A percentile compares a stretch with the other conserved stretches of the same genome.
These are phyloP conservation scores for Fusarium keratoplasticum DNA, from an alignment of 2,329 filamentous ascomycete species.

Conservation along the genomic window DNA sequence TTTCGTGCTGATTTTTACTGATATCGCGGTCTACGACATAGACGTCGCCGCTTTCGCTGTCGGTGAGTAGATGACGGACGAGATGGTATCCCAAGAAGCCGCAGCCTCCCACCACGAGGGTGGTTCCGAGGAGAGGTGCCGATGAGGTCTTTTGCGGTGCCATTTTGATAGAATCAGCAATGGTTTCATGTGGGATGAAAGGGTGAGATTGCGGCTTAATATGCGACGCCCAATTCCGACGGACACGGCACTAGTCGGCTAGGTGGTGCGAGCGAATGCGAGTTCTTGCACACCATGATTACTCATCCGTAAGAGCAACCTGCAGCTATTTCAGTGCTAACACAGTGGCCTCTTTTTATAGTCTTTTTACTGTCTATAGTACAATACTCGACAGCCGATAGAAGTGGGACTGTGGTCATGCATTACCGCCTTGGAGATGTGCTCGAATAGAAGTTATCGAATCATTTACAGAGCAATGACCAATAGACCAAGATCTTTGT, in stretches of 20 bases:
- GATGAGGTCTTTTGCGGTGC: background rate
- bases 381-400: no score
- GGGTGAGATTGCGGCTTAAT: background rate
- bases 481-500: no score
- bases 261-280: background rate
- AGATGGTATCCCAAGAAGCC: constrained; percentile 50
- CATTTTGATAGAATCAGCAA: background rate
- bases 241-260: background rate
- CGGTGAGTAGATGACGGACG: constrained; percentile 42
- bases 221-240: background rate
- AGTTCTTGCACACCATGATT: background rate
- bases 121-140: background rate
- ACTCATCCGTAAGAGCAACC: background rate
- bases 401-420: no score
- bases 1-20: constrained; percentile 37
- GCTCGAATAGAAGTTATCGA: no score
- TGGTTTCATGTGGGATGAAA: background rate
- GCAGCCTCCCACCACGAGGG: constrained; percentile 47
- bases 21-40: constrained; percentile 46
- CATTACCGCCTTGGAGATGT: no score
- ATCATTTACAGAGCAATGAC: no score
- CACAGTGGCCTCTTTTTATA: no score
- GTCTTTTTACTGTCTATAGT: no score
- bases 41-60: constrained; percentile 36
- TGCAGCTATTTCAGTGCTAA: no score